These are phyloP conservation scores for Otatea glauca DNA, from an alignment of 176 grass and related monocot genomes.

Conservation along the genomic window DNA sequence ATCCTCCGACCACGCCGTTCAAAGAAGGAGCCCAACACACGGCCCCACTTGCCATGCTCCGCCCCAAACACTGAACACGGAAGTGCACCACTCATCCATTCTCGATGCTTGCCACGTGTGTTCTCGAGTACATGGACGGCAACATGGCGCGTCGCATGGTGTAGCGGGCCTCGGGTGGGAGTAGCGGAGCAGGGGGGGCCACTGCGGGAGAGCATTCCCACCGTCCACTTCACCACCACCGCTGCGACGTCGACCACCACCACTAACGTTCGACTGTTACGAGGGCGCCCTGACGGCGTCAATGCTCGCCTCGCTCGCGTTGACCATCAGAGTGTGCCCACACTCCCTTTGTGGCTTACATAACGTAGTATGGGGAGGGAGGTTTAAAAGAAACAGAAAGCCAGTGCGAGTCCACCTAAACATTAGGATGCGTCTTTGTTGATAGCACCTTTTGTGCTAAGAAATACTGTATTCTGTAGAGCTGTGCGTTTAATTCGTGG, in stretches of 20 bases:
- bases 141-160: not conserved
- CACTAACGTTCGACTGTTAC: constrained; percentile 46
- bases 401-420: not conserved
- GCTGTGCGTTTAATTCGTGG: too few species aligned
- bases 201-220: constrained; percentile 17
- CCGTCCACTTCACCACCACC: not conserved
- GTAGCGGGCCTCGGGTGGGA: too few species aligned
- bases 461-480: not conserved
- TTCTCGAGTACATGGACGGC: not conserved
- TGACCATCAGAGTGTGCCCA: not conserved
- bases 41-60: constrained; percentile 19
- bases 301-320: not conserved
- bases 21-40: constrained; percentile 40
- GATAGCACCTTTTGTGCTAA: not conserved
- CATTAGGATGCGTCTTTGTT: not conserved
- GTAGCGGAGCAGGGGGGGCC: not conserved
- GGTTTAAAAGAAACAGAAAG: not conserved
- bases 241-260: constrained; percentile 17
- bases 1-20: constrained; percentile 30
- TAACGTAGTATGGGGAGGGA: not conserved
- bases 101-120: constrained; percentile 1
- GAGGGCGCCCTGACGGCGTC: constrained; percentile 25
- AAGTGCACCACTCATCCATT: too few species aligned
- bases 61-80: not conserved
- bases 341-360: constrained; percentile 26